Evolutionary conservation across 2,329 filamentous ascomycete genomes (phyloP), one percentile per base, ranked within the genome.

Genomic region (Penicillium sp.): DNA sequence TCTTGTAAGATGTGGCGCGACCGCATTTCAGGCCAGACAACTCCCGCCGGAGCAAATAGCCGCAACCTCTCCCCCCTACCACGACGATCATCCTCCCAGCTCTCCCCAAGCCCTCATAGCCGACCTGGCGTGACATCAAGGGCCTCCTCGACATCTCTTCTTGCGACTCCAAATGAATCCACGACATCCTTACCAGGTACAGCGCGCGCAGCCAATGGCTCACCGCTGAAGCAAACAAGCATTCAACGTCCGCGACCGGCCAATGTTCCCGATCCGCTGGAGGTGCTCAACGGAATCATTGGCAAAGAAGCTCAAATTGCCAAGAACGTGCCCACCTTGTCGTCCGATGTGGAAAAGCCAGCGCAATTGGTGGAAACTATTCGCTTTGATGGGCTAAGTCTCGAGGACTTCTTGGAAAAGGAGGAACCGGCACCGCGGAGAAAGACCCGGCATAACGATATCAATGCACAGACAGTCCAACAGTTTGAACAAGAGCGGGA

Each of bases 401-500:
- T 99, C 58, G 83, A 87, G 57, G 89, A 90, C 58, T 87, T 94
- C 63, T 85, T 82, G 16, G 66, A 74, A 43, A 63, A 60, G 56
- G 61, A 67, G 21, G 67, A 72, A 10, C 44, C 48, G 42, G 31
- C 45, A 21, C 53, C 49, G 63, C 69, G 65, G 27, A 69, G 59
- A 49, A 62, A 58, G 39, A 59, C 64, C 9, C 46, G 56, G 9
- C 60, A 62, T 42, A 69, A 63, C 45, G 66, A 77, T 70, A 63
- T 76, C 67, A 77, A 74, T 63, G 76, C 75, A 43, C 87, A 89
- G 71, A 86, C 85, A 46, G 75, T 84, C 55, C 85, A 89, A 76
- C 87, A 92, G 75, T 91, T 92, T 71, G 88, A 94, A 72, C 83
- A 83, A 60, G 90, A 96, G 61, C 90, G 88, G 71, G 81, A 88